A percentile compares a stretch with the other conserved stretches of the same genome.
These are phyloP conservation scores for Quercus ilex DNA, from an alignment of 306 rosid genomes.

Conservation along the genomic window DNA sequence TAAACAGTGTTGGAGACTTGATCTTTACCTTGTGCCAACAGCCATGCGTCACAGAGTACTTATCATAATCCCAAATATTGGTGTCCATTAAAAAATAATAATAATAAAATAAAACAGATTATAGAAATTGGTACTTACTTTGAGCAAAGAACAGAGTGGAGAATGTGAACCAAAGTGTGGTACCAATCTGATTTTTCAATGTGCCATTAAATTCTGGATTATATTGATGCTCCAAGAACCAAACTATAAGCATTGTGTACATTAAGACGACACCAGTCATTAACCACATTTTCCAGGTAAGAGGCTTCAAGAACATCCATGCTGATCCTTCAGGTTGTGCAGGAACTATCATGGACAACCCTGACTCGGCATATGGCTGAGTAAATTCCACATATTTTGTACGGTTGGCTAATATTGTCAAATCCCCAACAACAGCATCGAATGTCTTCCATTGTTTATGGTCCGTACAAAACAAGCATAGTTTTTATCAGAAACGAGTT, in stretches of 20 bases:
- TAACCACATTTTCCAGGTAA: slow-evolving; percentile 50
- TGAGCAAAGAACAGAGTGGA: slow-evolving; percentile 75
- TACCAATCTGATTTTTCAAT: slow-evolving; percentile 51
- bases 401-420: slow-evolving; percentile 51
- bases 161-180: slow-evolving; percentile 60
- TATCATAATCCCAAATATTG: too few species aligned
- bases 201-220: slow-evolving; percentile 57
- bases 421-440: slow-evolving; percentile 61
- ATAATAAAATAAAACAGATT: too few species aligned
- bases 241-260: slow-evolving; percentile 57
- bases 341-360: slow-evolving; percentile 57
- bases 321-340: slow-evolving; percentile 26
- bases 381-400: slow-evolving; percentile 54
- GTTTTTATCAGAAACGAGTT: not conserved
- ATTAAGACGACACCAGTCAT: slow-evolving; percentile 32
- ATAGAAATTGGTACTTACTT: slow-evolving; percentile 21
- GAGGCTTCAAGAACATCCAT: slow-evolving; percentile 71
- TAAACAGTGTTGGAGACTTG: too few species aligned
- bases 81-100: too few species aligned
- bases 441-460: slow-evolving; percentile 41
- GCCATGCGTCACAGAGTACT: too few species aligned
- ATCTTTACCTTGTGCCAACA: too few species aligned
- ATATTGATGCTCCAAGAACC: slow-evolving; percentile 52
- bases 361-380: slow-evolving; percentile 63
- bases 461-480: slow-evolving; percentile 15